These are phyloP conservation scores for Ramularia collo-cygni DNA, from an alignment of 2,329 filamentous ascomycete species.

Conservation along the genomic window DNA sequence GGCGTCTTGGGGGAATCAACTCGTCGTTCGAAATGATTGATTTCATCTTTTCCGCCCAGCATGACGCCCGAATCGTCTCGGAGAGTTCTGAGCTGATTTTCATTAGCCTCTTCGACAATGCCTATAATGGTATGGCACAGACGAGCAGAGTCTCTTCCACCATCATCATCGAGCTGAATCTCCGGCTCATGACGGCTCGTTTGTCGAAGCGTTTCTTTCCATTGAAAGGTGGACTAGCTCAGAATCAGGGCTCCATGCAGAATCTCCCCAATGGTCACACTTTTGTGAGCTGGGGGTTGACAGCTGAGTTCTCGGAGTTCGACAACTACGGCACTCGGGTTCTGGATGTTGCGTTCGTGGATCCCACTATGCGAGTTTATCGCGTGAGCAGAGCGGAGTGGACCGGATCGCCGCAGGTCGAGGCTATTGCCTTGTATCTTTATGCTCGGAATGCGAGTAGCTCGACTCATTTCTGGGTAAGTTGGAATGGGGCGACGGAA, in stretches of 20 bases:
- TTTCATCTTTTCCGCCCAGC: slow-evolving; percentile 11
- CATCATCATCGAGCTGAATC: neutral
- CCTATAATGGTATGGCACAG: slow-evolving; percentile 4
- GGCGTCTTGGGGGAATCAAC: slow-evolving; percentile 27
- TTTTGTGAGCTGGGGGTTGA: slow-evolving; percentile 3
- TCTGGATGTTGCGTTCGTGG: slow-evolving; percentile 28
- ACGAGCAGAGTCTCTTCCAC: slow-evolving; percentile 4
- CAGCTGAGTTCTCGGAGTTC: slow-evolving; percentile 1
- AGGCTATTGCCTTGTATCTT: neutral
- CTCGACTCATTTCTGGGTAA: slow-evolving; percentile 42
- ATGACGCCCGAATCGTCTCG: slow-evolving; percentile 7
- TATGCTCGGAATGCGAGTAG: neutral
- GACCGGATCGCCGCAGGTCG: neutral
- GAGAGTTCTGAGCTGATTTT: no score
- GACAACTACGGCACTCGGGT: neutral
- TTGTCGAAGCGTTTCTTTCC: no score
- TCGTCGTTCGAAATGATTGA: slow-evolving; percentile 8
- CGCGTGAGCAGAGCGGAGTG: slow-evolving; percentile 30
- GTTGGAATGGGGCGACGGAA: slow-evolving; percentile 43
- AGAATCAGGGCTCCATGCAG: slow-evolving; percentile 29
- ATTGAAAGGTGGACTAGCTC: neutral
- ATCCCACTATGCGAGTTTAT: slow-evolving; percentile 30
- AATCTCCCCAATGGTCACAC: slow-evolving; percentile 23
- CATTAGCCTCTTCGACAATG: slow-evolving; percentile 18
- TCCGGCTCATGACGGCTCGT: neutral